A percentile compares a stretch with the other conserved stretches of the same genome.
These are phyloP conservation scores for Quercus mongolica DNA, from an alignment of 306 rosid genomes.

Conservation along the genomic window DNA sequence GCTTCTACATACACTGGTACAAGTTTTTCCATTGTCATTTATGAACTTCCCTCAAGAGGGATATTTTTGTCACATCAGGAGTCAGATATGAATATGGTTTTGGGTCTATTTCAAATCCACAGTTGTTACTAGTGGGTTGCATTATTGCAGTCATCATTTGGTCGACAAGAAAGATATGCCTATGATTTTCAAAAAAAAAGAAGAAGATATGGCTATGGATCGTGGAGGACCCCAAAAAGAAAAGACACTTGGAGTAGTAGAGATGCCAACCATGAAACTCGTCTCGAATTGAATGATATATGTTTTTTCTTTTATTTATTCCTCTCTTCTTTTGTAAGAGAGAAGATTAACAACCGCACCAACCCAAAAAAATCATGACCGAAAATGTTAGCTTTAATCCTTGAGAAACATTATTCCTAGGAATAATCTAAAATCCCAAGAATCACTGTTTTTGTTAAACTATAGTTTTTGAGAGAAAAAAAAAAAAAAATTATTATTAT, in stretches of 20 bases:
- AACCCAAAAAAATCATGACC: no score
- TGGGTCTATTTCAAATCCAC: neutral
- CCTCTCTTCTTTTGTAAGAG: neutral
- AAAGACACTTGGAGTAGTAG: neutral
- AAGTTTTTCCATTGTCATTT: no score
- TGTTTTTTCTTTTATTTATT: neutral
- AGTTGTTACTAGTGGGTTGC: neutral
- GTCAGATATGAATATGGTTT: neutral
- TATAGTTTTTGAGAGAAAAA: no score
- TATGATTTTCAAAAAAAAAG: neutral
- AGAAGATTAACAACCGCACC: no score
- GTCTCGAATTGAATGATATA: neutral
- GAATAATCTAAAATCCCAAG: no score
- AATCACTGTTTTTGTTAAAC: no score
- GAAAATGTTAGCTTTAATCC: no score
- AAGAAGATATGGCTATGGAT: neutral
- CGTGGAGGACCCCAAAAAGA: conserved; percentile 8
- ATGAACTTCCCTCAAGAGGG: neutral
- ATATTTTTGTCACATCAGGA: neutral
- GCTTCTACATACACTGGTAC: no score
- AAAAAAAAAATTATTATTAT: no score
- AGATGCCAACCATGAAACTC: neutral
- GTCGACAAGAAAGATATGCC: neutral
- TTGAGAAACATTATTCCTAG: no score
- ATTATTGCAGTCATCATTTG: neutral